phyloP scores from a whole-genome alignment of 2,329 filamentous ascomycete genomes.

The Penicillium hordei region DNA sequence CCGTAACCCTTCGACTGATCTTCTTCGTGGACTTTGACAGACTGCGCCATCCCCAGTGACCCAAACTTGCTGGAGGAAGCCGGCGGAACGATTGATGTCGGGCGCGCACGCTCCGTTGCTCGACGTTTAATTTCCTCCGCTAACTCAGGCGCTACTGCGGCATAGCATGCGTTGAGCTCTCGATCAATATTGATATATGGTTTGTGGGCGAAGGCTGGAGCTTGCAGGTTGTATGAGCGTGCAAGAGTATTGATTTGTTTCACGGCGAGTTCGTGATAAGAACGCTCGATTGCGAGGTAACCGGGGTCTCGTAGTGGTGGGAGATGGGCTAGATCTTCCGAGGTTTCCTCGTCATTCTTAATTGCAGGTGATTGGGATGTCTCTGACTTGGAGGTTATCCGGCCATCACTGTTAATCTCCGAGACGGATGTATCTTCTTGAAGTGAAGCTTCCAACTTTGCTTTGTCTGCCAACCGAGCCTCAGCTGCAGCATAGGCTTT shows the following conservation, averaged over 20 bases:
- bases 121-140: slow-evolving; percentile 70
- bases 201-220: slow-evolving; percentile 87
- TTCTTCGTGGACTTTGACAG: slow-evolving; percentile 70
- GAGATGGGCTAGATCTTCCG: slow-evolving; percentile 40
- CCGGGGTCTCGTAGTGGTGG: slow-evolving; percentile 73
- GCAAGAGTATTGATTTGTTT: slow-evolving; percentile 75
- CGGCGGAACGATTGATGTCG: slow-evolving; percentile 22
- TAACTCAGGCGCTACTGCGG: slow-evolving; percentile 77
- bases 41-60: slow-evolving; percentile 50
- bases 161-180: slow-evolving; percentile 77
- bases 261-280: slow-evolving; percentile 75
- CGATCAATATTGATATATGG: slow-evolving; percentile 83
- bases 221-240: slow-evolving; percentile 91
- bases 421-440: slow-evolving; percentile 8
- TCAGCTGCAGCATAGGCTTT: slow-evolving; percentile 76
- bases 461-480: slow-evolving; percentile 35
- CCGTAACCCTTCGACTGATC: slow-evolving; percentile 72
- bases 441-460: slow-evolving; percentile 28
- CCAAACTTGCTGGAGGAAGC: slow-evolving; percentile 59
- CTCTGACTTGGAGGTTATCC: slow-evolving; percentile 15
- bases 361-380: not conserved
- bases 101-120: slow-evolving; percentile 53
- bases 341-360: slow-evolving; percentile 5
- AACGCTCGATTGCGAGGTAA: slow-evolving; percentile 71
- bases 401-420: slow-evolving; percentile 30